phyloP scores from a whole-genome alignment of 2,329 filamentous ascomycete species.

The Colletotrichum falcatum region DNA sequence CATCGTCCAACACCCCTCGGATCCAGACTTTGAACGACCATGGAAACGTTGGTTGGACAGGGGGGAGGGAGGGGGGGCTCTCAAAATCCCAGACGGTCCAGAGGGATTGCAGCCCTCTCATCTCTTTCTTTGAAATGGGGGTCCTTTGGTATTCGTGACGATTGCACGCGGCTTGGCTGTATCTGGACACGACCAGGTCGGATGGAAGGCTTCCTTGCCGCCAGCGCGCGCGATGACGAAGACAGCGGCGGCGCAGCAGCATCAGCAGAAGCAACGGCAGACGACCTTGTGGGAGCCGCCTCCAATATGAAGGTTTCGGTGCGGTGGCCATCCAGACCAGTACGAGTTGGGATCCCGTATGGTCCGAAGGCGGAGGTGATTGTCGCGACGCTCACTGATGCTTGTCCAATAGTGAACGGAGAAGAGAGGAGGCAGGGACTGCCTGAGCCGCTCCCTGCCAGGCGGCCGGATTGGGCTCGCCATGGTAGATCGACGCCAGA shows the following conservation, averaged over 20 bases:
- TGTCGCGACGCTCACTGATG: neutral
- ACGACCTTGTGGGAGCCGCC: neutral
- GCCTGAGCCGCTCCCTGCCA: neutral
- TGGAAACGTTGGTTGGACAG: neutral
- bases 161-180: neutral
- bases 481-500: neutral
- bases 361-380: neutral
- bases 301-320: neutral
- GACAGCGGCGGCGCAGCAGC: neutral
- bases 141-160: neutral
- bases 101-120: neutral
- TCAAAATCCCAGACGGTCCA: too few species aligned
- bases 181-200: neutral
- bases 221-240: neutral
- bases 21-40: neutral
- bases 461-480: neutral
- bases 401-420: neutral
- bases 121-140: neutral
- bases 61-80: neutral
- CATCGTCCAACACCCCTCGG: neutral
- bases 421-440: neutral
- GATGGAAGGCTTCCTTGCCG: neutral
- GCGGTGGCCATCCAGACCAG: neutral
- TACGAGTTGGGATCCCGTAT: neutral
- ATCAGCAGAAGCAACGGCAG: neutral